Conservation (phyloP, 768 basidiomycete genomes). For the Lactarius quietus region DNA sequence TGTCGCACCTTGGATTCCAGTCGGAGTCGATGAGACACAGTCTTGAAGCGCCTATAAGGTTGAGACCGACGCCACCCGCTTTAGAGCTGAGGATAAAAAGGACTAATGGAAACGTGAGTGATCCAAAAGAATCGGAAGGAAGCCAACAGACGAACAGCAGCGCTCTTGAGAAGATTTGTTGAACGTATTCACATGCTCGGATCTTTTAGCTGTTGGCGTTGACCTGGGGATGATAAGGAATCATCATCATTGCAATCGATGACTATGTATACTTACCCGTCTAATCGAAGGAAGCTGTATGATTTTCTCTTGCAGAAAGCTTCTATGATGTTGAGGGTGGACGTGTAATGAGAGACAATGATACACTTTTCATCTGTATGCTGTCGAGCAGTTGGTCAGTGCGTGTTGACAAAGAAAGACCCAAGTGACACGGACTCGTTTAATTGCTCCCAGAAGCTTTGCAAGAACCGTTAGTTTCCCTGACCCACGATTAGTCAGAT, state of each 20-base stretch:
- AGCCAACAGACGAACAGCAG: conserved; percentile 53
- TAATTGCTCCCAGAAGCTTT: conserved; percentile 56
- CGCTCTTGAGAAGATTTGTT: conserved; percentile 71
- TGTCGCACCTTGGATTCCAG: conserved; percentile 82
- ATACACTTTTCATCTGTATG: conserved; percentile 91
- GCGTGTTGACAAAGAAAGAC: neutral
- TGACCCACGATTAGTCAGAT: conserved; percentile 34
- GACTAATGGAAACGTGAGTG: conserved; percentile 43
- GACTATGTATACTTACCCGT: conserved; percentile 54
- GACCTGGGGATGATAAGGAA: conserved; percentile 43
- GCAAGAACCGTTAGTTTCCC: conserved; percentile 73
- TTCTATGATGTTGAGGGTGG: conserved; percentile 90
- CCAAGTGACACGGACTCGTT: conserved; percentile 42
- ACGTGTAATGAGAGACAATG: conserved; percentile 94
- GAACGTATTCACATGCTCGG: conserved; percentile 85
- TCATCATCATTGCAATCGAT: conserved; percentile 1
- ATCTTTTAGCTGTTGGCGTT: conserved; percentile 71
- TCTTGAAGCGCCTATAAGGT: conserved; percentile 87
- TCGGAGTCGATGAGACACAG: conserved; percentile 86
- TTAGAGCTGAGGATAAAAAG: conserved; percentile 92
- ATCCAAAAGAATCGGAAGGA: neutral
- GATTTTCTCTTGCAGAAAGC: conserved; percentile 70
- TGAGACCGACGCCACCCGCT: conserved; percentile 93
- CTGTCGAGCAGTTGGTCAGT: conserved; percentile 34
- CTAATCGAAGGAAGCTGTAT: conserved; percentile 81